Base-by-base conservation (phyloP, 495 filamentous ascomycete genomes). In the Lichenothelia convexa region DNA sequence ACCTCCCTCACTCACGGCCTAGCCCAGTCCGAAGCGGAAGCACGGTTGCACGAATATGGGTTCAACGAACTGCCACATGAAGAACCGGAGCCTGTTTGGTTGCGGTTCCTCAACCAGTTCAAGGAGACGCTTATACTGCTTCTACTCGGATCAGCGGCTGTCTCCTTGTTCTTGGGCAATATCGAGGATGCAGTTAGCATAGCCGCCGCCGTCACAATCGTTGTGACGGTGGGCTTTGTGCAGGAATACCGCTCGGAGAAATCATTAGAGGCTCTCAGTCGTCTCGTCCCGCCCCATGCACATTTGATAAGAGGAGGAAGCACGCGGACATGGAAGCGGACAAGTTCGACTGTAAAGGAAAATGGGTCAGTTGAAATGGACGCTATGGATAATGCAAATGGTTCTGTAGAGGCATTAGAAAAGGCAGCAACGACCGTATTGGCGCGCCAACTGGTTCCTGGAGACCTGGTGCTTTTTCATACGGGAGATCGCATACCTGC, bases 161-260 rank as follows among this genome's bases (percentile, higher is more conserved):
- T 92, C 27, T 93, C 85, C 0, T 75, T 93, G 32, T 48, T 94
- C 33, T 84, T 99, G 67, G 86, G 89, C 19, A 95, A 99, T 50
- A 73, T 76, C 58, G 86, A 94, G 45, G 89, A 99, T 62, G 91
- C 91, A 4, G 61, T 95, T 46, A 94, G 86, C 56, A 99, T 99
- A 47, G 63, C 87, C 1, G 69, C 92, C 21, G 89, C 89, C 1
- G 89, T 99, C 5, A 89, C 84, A 30, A 95, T 99, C 50, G 89
- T 99, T 13, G 85, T 95, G 24, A 80, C 80, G 1, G 89, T 95
- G 35, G 89, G 84, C 8, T 99, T 99, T 49, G 70, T 95, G 38
- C 89, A 99, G 51, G 89, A 99, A 56, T 95, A 94, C 53, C 71
- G 91, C 39, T 94, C 87, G 27, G 91, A 99, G 53, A 92, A 95